A percentile compares a stretch with the other conserved stretches of the same genome.
Conservation (phyloP, 345 rosid species). For the Murraya paniculata region DNA sequence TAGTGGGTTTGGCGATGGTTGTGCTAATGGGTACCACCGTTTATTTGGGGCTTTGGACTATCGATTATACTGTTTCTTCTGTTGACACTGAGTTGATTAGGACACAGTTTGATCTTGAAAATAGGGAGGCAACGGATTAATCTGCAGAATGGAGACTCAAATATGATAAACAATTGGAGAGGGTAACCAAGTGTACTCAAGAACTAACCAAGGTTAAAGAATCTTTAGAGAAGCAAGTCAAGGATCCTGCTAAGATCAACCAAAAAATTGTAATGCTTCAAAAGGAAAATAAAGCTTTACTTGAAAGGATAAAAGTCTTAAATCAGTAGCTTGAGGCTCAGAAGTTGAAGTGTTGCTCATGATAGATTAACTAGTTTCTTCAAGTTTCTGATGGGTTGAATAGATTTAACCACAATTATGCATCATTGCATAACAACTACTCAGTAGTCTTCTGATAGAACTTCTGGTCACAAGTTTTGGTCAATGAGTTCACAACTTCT, state of each 20-base stretch:
- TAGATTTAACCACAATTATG: background rate
- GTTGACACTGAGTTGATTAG: constrained; percentile 62
- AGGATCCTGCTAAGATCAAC: constrained; percentile 27
- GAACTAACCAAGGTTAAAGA: constrained; percentile 60
- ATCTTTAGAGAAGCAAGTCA: constrained; percentile 29
- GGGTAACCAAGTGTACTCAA: constrained; percentile 54
- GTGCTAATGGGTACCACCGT: no score
- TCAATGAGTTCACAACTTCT: background rate
- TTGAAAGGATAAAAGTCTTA: constrained; percentile 39
- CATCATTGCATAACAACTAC: background rate
- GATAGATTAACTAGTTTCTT: constrained; percentile 3
- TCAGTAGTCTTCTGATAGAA: background rate
- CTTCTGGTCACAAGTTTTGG: background rate
- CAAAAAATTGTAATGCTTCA: constrained; percentile 45
- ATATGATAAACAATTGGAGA: constrained; percentile 63
- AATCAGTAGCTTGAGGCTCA: constrained; percentile 45
- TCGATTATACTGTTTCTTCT: no score
- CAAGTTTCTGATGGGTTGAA: background rate
- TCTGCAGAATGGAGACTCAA: constrained; percentile 85
- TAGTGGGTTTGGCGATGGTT: no score
- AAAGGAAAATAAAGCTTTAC: constrained; percentile 61
- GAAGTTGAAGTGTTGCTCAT: constrained; percentile 43
- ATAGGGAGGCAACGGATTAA: constrained; percentile 90
- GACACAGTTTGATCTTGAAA: constrained; percentile 84
- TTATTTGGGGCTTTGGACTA: no score